Evolutionary conservation across 2,329 filamentous ascomycete species (phyloP).

Genomic region (Curvularia verruculosa): DNA sequence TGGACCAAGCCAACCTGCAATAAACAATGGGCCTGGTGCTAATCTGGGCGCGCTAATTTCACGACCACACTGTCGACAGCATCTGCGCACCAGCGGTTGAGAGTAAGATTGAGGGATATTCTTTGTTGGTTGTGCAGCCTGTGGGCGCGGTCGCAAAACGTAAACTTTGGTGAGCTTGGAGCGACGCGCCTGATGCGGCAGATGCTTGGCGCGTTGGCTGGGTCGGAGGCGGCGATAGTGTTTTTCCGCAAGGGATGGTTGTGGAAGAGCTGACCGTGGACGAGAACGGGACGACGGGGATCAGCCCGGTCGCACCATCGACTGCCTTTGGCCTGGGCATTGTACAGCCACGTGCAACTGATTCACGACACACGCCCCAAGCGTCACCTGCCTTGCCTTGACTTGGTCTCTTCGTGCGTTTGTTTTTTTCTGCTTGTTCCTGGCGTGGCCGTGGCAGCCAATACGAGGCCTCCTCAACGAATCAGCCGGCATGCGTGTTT

Average conservation of each 20-base stretch:
- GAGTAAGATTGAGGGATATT: neutral
- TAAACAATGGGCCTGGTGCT: constrained; percentile 6
- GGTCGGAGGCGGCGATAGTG: constrained; percentile 6
- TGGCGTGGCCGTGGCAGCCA: constrained; percentile 9
- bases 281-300: neutral
- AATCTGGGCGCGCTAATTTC: constrained; percentile 1
- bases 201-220: constrained; percentile 18
- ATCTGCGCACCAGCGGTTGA: constrained; percentile 5
- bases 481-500: constrained; percentile 2
- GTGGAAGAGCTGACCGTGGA: neutral
- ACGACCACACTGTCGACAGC: neutral
- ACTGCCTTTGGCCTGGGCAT: neutral
- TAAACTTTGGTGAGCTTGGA: constrained; percentile 23
- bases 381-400: neutral
- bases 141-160: constrained; percentile 23
- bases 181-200: constrained; percentile 22
- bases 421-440: constrained; percentile 17
- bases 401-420: neutral
- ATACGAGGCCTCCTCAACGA: neutral
- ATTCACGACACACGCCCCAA: constrained; percentile 9
- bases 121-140: constrained; percentile 2
- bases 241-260: neutral
- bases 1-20: constrained; percentile 12
- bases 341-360: constrained; percentile 7
- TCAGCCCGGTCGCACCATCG: neutral